Conservation (phyloP, 495 filamentous ascomycete genomes). For the Neohortaea acidophila region DNA sequence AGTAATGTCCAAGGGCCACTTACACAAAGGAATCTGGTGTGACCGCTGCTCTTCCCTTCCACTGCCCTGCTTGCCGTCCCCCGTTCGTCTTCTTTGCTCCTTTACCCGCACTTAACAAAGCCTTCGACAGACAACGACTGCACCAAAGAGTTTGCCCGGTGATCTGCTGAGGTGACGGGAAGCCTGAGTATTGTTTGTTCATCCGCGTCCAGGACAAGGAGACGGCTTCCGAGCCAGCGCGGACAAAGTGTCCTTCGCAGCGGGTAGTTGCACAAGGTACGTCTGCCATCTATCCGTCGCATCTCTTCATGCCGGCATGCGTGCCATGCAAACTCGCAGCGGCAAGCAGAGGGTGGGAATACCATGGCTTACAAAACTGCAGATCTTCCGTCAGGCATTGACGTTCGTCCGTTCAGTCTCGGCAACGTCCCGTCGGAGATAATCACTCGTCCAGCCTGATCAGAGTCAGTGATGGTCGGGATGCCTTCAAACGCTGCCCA, state of each 20-base stretch:
- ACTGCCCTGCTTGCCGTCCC: slow-evolving; percentile 4
- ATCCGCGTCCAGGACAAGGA: neutral
- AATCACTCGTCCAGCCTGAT: too few species aligned
- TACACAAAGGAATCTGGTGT: slow-evolving; percentile 19
- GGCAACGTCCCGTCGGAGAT: neutral
- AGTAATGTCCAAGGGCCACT: slow-evolving; percentile 3
- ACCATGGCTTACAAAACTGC: slow-evolving; percentile 18
- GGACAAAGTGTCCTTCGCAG: slow-evolving; percentile 3
- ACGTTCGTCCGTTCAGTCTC: neutral
- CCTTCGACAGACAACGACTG: slow-evolving; percentile 10
- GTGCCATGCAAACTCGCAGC: slow-evolving; percentile 7
- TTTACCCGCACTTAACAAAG: slow-evolving; percentile 13
- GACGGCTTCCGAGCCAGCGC: neutral
- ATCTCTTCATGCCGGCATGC: slow-evolving; percentile 10
- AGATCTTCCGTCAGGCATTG: slow-evolving; percentile 5
- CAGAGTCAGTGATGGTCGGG: too few species aligned
- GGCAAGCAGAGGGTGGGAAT: slow-evolving; percentile 2
- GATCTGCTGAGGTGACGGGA: too few species aligned
- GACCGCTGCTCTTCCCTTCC: slow-evolving; percentile 2
- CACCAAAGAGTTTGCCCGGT: too few species aligned
- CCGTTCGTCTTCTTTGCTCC: slow-evolving; percentile 5
- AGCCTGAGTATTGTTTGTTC: too few species aligned
- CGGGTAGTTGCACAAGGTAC: slow-evolving; percentile 18
- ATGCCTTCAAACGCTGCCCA: too few species aligned
- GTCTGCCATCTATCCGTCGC: slow-evolving; percentile 1